These are phyloP conservation scores for Sarocladiaceae sp. DNA, from an alignment of 2,329 filamentous ascomycete genomes.

Conservation along the genomic window DNA sequence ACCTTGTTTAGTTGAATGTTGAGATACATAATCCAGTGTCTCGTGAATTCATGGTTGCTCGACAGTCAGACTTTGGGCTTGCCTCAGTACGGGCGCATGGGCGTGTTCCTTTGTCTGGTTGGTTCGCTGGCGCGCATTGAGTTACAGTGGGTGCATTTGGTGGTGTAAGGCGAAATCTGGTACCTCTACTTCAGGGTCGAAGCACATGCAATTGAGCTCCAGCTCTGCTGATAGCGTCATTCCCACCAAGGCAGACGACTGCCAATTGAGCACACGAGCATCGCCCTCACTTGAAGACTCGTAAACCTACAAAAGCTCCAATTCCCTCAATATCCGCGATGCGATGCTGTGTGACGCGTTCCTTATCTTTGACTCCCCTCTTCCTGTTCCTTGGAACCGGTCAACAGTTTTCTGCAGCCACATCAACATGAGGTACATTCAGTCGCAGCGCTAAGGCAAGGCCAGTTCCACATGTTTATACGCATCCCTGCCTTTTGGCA, in stretches of 20 bases:
- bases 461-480: conserved; percentile 6
- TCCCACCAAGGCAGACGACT: too few relatives aligned
- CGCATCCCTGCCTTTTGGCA: conserved; percentile 10
- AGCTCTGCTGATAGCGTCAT: too few relatives aligned
- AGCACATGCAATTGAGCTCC: neutral
- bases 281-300: too few relatives aligned
- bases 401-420: neutral
- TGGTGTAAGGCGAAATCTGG: too few relatives aligned
- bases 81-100: neutral
- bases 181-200: too few relatives aligned
- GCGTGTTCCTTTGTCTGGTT: neutral
- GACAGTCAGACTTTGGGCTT: neutral
- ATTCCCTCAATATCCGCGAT: too few relatives aligned
- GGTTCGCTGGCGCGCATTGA: neutral
- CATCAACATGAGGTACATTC: neutral
- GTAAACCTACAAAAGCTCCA: too few relatives aligned
- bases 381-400: neutral
- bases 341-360: too few relatives aligned
- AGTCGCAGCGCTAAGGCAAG: conserved; percentile 4
- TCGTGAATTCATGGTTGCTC: too few relatives aligned
- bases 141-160: conserved; percentile 1
- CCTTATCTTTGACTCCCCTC: neutral
- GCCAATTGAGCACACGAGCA: too few relatives aligned
- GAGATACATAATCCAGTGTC: too few relatives aligned
- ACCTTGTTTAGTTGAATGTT: too few relatives aligned